These are phyloP conservation scores for Boletus semigastroideus DNA, from an alignment of 1,284 basidiomycete genomes.

Conservation along the genomic window DNA sequence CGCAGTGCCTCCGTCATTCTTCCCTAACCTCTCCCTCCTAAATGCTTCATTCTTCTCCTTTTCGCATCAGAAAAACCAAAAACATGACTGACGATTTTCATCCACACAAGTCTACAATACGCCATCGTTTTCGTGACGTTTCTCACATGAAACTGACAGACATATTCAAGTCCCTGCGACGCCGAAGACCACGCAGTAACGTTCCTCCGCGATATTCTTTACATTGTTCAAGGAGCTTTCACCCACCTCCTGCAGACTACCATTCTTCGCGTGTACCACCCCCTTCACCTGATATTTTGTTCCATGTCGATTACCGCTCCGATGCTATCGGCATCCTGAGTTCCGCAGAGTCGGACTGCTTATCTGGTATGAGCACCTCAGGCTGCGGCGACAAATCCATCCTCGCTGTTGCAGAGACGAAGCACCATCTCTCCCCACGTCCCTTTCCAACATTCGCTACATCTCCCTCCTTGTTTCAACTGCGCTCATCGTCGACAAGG, in stretches of 20 bases:
- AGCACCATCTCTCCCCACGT: background rate
- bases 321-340: constrained; percentile 8
- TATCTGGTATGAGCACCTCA: constrained; percentile 17
- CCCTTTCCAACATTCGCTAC: constrained; percentile 8
- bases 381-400: background rate
- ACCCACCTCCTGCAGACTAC: constrained; percentile 2
- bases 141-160: constrained; percentile 23
- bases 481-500: constrained; percentile 21
- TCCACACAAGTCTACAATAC: constrained; percentile 9
- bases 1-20: background rate
- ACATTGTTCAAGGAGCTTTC: constrained; percentile 3
- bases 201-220: constrained; percentile 5
- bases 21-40: background rate
- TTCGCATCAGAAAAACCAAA: constrained; percentile 20
- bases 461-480: constrained; percentile 24
- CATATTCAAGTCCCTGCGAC: constrained; percentile 29
- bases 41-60: constrained; percentile 16
- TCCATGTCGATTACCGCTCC: constrained; percentile 2
- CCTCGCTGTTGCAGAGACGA: background rate
- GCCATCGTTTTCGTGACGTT: constrained; percentile 18
- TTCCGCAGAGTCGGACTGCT: constrained; percentile 6
- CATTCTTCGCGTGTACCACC: constrained; percentile 6
- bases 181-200: constrained; percentile 8
- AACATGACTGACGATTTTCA: constrained; percentile 5
- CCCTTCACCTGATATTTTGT: background rate